Conservation (phyloP, 2,329 filamentous ascomycete genomes). For the Penicillium expansum region DNA sequence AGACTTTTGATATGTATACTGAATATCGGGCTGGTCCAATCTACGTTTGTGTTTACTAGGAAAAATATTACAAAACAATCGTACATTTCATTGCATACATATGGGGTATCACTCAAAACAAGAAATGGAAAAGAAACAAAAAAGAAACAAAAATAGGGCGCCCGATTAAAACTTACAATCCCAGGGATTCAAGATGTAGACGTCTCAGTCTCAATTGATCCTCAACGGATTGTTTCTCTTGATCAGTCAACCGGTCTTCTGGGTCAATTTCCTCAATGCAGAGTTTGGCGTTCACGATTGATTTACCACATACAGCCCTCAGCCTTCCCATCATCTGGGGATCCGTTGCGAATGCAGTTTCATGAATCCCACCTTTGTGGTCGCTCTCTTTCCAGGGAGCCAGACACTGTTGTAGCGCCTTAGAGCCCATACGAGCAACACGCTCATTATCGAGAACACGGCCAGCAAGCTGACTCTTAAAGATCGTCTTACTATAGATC, state of each 20-base stretch:
- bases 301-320: not conserved
- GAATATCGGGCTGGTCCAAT: too few relatives aligned
- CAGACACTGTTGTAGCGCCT: constrained; percentile 16
- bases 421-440: constrained; percentile 63
- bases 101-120: not conserved
- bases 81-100: not conserved
- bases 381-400: not conserved
- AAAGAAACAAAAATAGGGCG: not conserved
- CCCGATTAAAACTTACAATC: not conserved
- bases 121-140: not conserved
- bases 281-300: not conserved
- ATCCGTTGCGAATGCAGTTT: not conserved
- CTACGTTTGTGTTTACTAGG: not conserved
- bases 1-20: too few relatives aligned
- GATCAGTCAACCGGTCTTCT: not conserved
- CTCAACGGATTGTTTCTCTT: not conserved
- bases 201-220: not conserved
- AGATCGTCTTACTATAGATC: constrained; percentile 70
- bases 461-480: constrained; percentile 76
- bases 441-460: constrained; percentile 83
- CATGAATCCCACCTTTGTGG: not conserved
- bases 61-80: not conserved
- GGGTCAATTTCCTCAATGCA: not conserved
- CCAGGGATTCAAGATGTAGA: not conserved
- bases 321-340: not conserved